Percentiles rank a stretch among this genome's conserved stretches.
Evolutionary conservation across 805 yeast genomes (phyloP).

Genomic region (Candida nitratophila): DNA sequence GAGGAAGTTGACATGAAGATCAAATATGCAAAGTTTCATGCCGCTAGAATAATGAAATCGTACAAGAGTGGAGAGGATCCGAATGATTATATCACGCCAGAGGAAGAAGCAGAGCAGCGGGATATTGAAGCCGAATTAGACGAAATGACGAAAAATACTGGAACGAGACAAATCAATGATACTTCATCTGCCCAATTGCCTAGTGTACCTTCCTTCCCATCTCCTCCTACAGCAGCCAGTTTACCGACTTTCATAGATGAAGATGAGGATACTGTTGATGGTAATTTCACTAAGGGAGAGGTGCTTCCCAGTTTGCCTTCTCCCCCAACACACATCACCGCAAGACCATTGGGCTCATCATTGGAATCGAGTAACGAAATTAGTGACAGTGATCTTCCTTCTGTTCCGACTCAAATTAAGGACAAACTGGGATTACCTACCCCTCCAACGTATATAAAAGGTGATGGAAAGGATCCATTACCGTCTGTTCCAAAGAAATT

Average conservation of each 20-base stretch:
- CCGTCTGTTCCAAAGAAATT: not conserved
- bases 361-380: not conserved
- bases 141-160: slow-evolving; percentile 6
- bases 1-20: slow-evolving; percentile 29
- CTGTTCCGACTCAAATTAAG: not conserved
- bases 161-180: not conserved
- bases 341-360: not conserved
- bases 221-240: no score
- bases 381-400: not conserved
- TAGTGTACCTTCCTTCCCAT: not conserved
- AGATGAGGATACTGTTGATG: no score
- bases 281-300: no score
- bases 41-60: slow-evolving; percentile 48
- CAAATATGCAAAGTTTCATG: slow-evolving; percentile 58
- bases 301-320: no score
- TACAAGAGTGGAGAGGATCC: slow-evolving; percentile 48
- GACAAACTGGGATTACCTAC: slow-evolving; percentile 11
- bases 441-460: slow-evolving; percentile 9
- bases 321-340: not conserved
- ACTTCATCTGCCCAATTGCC: not conserved
- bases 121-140: slow-evolving; percentile 10
- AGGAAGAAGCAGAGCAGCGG: slow-evolving; percentile 16
- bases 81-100: slow-evolving; percentile 42
- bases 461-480: not conserved
- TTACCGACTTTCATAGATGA: no score